Evolutionary conservation across 1,139 yeast genomes (phyloP).

Genomic region (Yarrowia galli): DNA sequence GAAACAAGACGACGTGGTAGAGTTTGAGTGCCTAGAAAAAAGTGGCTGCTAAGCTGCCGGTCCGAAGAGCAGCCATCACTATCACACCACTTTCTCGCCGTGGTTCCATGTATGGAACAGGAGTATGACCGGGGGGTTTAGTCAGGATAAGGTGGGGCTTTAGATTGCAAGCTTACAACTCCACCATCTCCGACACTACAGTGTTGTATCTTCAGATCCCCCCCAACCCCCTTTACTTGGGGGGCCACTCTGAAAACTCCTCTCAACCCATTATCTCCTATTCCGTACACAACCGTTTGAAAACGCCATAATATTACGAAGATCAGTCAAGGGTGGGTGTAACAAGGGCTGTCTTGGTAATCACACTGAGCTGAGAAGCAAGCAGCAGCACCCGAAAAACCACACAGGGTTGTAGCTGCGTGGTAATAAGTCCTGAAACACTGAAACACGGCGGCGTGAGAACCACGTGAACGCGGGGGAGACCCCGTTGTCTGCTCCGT

Average conservation of each 20-base stretch:
- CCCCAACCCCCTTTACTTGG: no score
- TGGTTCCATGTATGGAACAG: constrained; percentile 13
- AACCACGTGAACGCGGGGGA: background rate
- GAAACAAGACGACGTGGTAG: constrained; percentile 19
- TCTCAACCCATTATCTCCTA: background rate
- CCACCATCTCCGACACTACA: no score
- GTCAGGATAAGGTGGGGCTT: background rate
- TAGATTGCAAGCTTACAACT: no score
- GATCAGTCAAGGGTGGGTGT: constrained; percentile 18
- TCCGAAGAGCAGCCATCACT: constrained; percentile 18
- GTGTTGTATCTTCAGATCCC: no score
- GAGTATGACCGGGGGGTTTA: background rate
- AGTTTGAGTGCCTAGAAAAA: constrained; percentile 2
- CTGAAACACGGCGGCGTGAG: background rate
- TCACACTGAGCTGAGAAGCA: background rate
- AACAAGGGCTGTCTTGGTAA: constrained; percentile 9
- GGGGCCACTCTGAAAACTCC: background rate
- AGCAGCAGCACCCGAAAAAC: background rate
- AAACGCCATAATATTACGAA: constrained; percentile 4
- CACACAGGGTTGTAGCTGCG: constrained; percentile 10
- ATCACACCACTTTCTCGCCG: constrained; percentile 16
- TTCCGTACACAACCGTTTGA: background rate
- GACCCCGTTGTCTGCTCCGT: background rate
- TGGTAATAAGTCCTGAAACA: constrained; percentile 1
- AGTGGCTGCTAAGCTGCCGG: constrained; percentile 30